Conservation (phyloP, 345 rosid species). For the Isatis tinctoria region DNA sequence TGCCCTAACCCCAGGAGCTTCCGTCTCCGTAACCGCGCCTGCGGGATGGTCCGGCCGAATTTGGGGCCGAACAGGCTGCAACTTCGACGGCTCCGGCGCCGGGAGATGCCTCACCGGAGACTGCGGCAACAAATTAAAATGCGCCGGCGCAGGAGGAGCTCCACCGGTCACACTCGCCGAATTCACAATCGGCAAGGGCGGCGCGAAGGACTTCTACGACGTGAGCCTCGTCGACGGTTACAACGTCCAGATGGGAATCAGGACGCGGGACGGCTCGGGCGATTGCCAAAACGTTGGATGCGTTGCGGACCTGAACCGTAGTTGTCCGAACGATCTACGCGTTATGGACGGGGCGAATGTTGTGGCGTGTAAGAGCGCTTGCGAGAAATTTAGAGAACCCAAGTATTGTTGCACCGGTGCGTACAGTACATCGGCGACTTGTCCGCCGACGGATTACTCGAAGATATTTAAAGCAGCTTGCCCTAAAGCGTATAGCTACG, state of each 20-base stretch:
- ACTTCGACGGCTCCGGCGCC: constrained; percentile 50
- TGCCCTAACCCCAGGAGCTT: constrained; percentile 40
- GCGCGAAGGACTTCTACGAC: constrained; percentile 59
- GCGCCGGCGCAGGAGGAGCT: constrained; percentile 55
- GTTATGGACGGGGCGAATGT: constrained; percentile 35
- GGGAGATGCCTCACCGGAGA: constrained; percentile 73
- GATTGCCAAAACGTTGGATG: constrained; percentile 74
- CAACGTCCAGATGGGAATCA: constrained; percentile 61
- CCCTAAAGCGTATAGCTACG: constrained; percentile 85
- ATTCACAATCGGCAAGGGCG: constrained; percentile 48
- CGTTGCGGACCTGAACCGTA: constrained; percentile 52
- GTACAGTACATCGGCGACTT: constrained; percentile 53
- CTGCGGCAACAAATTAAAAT: constrained; percentile 60
- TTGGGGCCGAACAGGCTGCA: constrained; percentile 80
- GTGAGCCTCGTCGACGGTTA: constrained; percentile 92
- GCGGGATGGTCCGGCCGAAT: constrained; percentile 79
- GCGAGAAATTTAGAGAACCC: constrained; percentile 59
- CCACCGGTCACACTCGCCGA: constrained; percentile 72
- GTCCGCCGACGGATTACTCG: constrained; percentile 64
- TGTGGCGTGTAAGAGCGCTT: constrained; percentile 88
- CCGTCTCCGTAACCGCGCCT: constrained; percentile 47
- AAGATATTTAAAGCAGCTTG: constrained; percentile 71
- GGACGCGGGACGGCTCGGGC: constrained; percentile 55
- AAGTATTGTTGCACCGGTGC: constrained; percentile 81
- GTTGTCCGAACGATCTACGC: constrained; percentile 60